A percentile compares a stretch with the other conserved stretches of the same genome.
Conservation (phyloP, 2,329 filamentous ascomycete species). For the Colletotrichum sp. region DNA sequence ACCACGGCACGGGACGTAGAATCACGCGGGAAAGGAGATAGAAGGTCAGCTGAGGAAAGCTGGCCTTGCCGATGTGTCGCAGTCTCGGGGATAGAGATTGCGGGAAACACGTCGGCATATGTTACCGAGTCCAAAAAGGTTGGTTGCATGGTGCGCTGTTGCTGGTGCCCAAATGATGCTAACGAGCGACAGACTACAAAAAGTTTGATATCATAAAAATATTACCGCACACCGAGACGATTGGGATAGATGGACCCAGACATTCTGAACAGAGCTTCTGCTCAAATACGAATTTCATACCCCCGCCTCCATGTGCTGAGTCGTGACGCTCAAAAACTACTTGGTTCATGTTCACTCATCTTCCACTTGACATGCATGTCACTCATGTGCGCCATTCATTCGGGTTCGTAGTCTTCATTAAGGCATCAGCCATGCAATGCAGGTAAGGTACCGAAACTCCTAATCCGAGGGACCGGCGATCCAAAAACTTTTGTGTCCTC, state of each 20-base stretch:
- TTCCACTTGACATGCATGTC: background rate
- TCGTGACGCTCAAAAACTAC: background rate
- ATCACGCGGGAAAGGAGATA: background rate
- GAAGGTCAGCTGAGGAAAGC: background rate
- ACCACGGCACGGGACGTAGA: background rate
- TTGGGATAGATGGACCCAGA: background rate
- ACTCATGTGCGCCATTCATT: background rate
- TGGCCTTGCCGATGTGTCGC: constrained; percentile 19
- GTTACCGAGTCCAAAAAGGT: constrained; percentile 6
- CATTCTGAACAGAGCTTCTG: background rate
- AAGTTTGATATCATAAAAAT: background rate
- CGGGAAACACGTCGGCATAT: constrained; percentile 11
- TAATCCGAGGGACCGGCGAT: background rate
- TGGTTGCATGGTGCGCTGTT: background rate
- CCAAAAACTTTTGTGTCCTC: constrained; percentile 1
- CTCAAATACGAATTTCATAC: background rate
- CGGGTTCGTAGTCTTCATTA: constrained; percentile 14
- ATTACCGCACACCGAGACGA: background rate
- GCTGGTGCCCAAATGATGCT: background rate
- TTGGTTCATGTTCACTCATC: background rate
- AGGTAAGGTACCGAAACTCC: background rate
- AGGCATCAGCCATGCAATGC: background rate
- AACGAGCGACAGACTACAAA: background rate
- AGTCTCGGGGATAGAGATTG: background rate
- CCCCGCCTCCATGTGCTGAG: background rate